phyloP scores from a whole-genome alignment of 2,329 filamentous ascomycete species.

The Alternaria angustiovoidea region DNA sequence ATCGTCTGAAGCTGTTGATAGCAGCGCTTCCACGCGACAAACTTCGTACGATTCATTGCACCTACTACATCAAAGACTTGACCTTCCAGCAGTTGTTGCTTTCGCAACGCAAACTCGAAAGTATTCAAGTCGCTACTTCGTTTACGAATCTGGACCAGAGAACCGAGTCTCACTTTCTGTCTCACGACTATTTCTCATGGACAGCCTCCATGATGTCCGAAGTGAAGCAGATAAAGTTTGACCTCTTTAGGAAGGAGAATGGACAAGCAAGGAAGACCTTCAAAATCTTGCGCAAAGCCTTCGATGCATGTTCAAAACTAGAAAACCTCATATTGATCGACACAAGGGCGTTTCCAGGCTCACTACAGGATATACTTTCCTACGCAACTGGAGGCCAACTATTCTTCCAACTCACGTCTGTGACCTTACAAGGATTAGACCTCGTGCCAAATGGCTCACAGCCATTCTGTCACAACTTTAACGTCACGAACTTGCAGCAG shows the following conservation, averaged over 20 bases:
- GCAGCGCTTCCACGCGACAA: background rate
- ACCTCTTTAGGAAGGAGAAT: background rate
- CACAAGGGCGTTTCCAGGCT: rapidly evolving
- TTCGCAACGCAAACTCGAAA: background rate
- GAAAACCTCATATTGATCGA: background rate
- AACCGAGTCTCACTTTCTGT: background rate
- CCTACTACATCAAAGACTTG: background rate
- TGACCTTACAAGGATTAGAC: background rate
- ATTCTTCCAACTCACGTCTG: background rate
- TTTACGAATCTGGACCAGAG: background rate
- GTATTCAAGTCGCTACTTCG: background rate
- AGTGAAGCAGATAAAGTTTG: background rate
- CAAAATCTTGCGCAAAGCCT: background rate
- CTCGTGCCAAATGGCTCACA: background rate
- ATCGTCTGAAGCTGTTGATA: background rate
- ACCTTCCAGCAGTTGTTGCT: background rate
- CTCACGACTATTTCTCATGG: background rate
- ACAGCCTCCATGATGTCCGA: background rate
- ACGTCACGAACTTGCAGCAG: background rate
- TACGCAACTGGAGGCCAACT: background rate
- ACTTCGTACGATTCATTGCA: background rate
- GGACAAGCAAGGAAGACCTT: background rate
- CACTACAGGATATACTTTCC: background rate
- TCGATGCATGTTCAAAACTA: rapidly evolving
- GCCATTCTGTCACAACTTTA: background rate